Conservation (phyloP, 345 rosid genomes). For the Eucalyptus melliodora region DNA sequence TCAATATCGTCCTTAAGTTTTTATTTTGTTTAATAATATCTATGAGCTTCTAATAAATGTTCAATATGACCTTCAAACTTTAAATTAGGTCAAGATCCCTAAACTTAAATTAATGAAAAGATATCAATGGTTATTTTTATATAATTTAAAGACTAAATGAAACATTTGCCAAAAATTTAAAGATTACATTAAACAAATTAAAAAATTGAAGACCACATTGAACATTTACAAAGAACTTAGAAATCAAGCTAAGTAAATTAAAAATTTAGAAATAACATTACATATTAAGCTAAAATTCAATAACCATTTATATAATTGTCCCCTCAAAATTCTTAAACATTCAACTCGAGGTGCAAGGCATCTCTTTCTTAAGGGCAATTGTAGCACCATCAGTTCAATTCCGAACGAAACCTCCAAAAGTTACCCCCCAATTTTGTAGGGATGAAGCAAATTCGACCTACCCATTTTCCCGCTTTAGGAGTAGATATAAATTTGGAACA, state of each 20-base stretch:
- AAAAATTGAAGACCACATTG: too few relatives aligned
- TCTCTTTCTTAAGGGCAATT: neutral
- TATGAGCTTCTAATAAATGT: accelerated
- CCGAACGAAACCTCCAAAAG: neutral
- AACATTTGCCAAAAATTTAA: neutral
- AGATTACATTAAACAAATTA: too few relatives aligned
- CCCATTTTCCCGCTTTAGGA: neutral
- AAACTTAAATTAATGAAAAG: neutral
- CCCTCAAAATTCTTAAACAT: neutral
- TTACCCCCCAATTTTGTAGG: neutral
- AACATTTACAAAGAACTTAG: too few relatives aligned
- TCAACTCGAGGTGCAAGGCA: neutral
- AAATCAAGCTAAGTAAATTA: too few relatives aligned
- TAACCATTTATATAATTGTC: neutral
- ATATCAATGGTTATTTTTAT: too few relatives aligned
- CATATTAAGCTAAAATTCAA: too few relatives aligned
- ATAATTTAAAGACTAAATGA: neutral
- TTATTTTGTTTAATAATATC: neutral
- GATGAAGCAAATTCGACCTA: neutral
- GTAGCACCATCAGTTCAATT: neutral
- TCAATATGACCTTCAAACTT: neutral
- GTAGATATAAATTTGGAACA: too few relatives aligned
- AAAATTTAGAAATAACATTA: too few relatives aligned
- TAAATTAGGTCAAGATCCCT: neutral
- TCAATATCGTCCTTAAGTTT: accelerated